These are phyloP conservation scores for Themeda triandra DNA, from an alignment of 176 grass and related monocot species.

Conservation along the genomic window DNA sequence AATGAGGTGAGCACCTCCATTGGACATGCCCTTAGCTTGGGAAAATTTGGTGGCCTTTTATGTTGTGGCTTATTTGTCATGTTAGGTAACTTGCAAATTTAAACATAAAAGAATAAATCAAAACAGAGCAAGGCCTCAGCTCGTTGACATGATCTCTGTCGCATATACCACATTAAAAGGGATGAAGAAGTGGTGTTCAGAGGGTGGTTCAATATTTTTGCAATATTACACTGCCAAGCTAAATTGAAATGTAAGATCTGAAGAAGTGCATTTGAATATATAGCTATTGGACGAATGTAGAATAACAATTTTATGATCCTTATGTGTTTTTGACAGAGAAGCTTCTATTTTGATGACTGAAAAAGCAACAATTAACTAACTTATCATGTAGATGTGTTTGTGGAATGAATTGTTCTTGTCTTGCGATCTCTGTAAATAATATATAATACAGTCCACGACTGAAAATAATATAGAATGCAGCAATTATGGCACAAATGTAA, in stretches of 20 bases:
- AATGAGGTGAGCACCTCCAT: neutral
- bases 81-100: neutral
- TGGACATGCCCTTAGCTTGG: neutral
- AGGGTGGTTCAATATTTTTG: neutral
- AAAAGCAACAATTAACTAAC: neutral
- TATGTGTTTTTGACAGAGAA: neutral
- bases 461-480: neutral
- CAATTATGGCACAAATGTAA: neutral
- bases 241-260: neutral
- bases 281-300: neutral
- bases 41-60: neutral
- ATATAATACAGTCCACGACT: neutral
- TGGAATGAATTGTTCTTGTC: neutral
- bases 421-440: neutral
- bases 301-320: constrained; percentile 19
- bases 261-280: neutral
- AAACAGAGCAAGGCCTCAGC: neutral
- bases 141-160: neutral
- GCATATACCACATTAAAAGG: neutral
- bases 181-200: neutral
- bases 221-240: neutral
- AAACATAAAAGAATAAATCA: neutral
- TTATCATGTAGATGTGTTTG: neutral
- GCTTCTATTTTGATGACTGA: neutral
- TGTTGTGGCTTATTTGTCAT: neutral